Evolutionary conservation across 148 eudicot species (phyloP), one percentile per base, ranked within the genome.

Genomic region (Salicornia ramosissima): DNA sequence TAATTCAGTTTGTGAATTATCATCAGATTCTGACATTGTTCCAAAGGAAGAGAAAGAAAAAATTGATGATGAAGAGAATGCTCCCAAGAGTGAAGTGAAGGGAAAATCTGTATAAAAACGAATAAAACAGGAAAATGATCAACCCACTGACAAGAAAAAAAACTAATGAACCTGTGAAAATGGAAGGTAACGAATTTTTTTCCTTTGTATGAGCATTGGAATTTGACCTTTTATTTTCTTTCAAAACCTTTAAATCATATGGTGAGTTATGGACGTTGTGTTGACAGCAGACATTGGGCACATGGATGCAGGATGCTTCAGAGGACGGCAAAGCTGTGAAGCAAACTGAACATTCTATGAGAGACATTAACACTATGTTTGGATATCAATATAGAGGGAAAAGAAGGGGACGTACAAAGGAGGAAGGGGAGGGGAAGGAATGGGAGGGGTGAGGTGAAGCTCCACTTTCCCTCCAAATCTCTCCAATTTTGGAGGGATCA

Each of bases 21-120:
- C 92, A 45, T 88, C 97, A 33, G 96, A 88, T 84, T 85, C 87
- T 50, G 70, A 82, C 43, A 67, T 67, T 73, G 81, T 76, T 55
- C 69, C 74, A 70, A 69, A 28, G 72, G 58, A 72, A 15, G 65
- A 70, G 10, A 75, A 61, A 60, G 55, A 72, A 50, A 68, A 64
- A 53, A 25, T 57, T 36, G 78, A 65, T 26, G 73, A 40, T 73
- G 80, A 45, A 46, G 62, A 63, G 42, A 64, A 71, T 36, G 59
- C 82, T 29, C 62, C 68, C 19, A 77, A 52, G 29, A 74, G 53
- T 58, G 73, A 39, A 50, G 72, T 69, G 5, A 80, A 81, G 65
- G 40, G 74, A 63, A 88, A 90, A 78, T 81, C 94, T 71, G 84
- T 87, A 5, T 80, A 49, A 63, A 86, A 87, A 72, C 64, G 49